Evolutionary conservation across 352 stramenopile species (phyloP).

Genomic region (Pythium phragmitis): DNA sequence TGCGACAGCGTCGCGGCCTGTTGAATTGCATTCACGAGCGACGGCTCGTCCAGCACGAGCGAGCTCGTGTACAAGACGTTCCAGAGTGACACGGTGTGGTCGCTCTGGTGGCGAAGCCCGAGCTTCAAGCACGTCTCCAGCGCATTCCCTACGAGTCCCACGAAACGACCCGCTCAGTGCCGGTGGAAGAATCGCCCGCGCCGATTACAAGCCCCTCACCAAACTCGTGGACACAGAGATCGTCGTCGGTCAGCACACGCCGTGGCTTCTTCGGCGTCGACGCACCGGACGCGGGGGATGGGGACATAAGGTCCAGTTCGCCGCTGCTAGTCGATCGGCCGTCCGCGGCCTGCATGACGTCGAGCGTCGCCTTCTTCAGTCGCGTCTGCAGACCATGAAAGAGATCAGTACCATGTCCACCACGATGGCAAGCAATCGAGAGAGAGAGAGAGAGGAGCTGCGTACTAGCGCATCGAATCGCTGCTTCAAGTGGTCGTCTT

Average conservation of each 20-base stretch:
- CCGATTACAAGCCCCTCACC: slow-evolving; percentile 32
- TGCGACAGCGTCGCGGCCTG: slow-evolving; percentile 67
- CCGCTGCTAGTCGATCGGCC: slow-evolving; percentile 32
- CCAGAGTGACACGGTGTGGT: slow-evolving; percentile 63
- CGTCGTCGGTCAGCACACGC: slow-evolving; percentile 46
- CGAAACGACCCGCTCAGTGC: not conserved
- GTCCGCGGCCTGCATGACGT: slow-evolving; percentile 36
- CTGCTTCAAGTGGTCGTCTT: slow-evolving; percentile 47
- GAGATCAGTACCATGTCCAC: not conserved
- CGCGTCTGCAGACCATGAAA: slow-evolving; percentile 34
- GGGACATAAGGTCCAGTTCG: slow-evolving; percentile 10
- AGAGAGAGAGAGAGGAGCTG: not conserved
- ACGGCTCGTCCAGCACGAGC: slow-evolving; percentile 70
- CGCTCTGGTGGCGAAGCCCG: slow-evolving; percentile 44
- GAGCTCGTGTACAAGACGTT: slow-evolving; percentile 72
- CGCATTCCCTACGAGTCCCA: slow-evolving; percentile 33
- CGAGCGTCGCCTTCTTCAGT: slow-evolving; percentile 69
- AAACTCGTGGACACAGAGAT: slow-evolving; percentile 58
- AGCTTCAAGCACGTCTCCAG: slow-evolving; percentile 64
- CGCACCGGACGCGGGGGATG: slow-evolving; percentile 10
- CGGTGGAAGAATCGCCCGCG: too few relatives aligned
- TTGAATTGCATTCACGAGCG: slow-evolving; percentile 64
- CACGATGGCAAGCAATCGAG: not conserved
- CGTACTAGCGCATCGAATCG: slow-evolving; percentile 66
- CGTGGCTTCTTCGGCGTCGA: slow-evolving; percentile 15